Percentiles rank a stretch among this genome's conserved stretches.
Conservation (phyloP, 805 yeast species). For the Sugiyamaella marilandica region DNA sequence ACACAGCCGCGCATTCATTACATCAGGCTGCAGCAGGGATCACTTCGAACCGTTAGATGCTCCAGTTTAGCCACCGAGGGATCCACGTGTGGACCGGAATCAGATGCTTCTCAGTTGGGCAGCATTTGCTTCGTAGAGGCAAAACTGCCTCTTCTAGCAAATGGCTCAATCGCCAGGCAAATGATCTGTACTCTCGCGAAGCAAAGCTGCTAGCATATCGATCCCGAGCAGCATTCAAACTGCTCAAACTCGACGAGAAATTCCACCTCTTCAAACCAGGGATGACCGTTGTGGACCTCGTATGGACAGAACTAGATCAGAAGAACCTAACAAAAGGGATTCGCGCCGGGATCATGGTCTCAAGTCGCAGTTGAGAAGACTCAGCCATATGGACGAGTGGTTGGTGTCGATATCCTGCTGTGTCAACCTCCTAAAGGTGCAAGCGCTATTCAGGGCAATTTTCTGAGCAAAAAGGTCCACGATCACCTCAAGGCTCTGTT, state of each 20-base stretch:
- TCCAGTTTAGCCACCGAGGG: too few relatives aligned
- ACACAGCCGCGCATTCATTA: too few relatives aligned
- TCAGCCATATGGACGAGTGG: constrained; percentile 47
- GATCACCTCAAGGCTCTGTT: constrained; percentile 31
- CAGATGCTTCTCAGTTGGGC: background rate
- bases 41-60: too few relatives aligned
- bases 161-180: constrained; percentile 71
- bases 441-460: constrained; percentile 79
- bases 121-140: background rate
- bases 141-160: constrained; percentile 46
- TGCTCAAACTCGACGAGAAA: constrained; percentile 66
- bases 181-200: constrained; percentile 60
- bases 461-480: constrained; percentile 47
- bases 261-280: constrained; percentile 54
- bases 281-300: constrained; percentile 73
- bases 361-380: constrained; percentile 67
- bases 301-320: constrained; percentile 10
- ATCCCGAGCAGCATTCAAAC: constrained; percentile 89
- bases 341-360: constrained; percentile 94
- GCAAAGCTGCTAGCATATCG: constrained; percentile 59
- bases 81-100: background rate
- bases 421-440: constrained; percentile 78
- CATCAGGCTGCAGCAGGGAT: too few relatives aligned
- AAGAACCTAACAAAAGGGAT: constrained; percentile 39
- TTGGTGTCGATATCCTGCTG: constrained; percentile 81